Conservation (phyloP, 139 green algal genomes). For the Coelastrella sp. region DNA sequence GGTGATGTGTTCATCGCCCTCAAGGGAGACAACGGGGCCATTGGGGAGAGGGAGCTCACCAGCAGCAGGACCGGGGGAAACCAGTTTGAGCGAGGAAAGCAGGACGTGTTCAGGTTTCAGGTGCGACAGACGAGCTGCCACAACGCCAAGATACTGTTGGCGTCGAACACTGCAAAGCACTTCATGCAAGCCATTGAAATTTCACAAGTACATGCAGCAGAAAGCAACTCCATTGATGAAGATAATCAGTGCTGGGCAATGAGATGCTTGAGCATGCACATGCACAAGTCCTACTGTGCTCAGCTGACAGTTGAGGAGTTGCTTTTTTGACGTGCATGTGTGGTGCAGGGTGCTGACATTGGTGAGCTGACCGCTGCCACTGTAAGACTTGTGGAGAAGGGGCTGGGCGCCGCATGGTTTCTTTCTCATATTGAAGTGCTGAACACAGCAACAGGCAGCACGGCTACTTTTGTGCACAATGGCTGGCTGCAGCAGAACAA, state of each 20-base stretch:
- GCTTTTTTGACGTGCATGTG: too few species aligned
- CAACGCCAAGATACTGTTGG: background rate
- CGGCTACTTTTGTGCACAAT: background rate
- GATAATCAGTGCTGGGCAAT: background rate
- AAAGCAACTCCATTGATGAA: background rate
- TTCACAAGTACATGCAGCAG: too few species aligned
- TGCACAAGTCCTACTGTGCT: too few species aligned
- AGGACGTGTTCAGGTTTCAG: constrained; percentile 14
- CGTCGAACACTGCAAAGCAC: too few species aligned
- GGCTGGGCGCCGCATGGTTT: constrained; percentile 19
- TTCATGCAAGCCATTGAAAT: too few species aligned
- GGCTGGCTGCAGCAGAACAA: background rate
- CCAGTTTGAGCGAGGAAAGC: constrained; percentile 30
- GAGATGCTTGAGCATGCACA: background rate
- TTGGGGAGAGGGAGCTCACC: constrained; percentile 61
- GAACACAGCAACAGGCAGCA: background rate
- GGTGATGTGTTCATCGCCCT: constrained; percentile 59
- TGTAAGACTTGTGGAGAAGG: constrained; percentile 55
- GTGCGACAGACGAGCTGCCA: background rate
- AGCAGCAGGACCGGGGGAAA: constrained; percentile 46
- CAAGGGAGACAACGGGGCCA: constrained; percentile 48
- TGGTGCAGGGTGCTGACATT: constrained; percentile 2
- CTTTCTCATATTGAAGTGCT: background rate
- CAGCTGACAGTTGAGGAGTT: too few species aligned
- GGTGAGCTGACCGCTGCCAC: constrained; percentile 5